Evolutionary conservation across 805 yeast species (phyloP).

Genomic region (Hanseniaspora jakobsenii): DNA sequence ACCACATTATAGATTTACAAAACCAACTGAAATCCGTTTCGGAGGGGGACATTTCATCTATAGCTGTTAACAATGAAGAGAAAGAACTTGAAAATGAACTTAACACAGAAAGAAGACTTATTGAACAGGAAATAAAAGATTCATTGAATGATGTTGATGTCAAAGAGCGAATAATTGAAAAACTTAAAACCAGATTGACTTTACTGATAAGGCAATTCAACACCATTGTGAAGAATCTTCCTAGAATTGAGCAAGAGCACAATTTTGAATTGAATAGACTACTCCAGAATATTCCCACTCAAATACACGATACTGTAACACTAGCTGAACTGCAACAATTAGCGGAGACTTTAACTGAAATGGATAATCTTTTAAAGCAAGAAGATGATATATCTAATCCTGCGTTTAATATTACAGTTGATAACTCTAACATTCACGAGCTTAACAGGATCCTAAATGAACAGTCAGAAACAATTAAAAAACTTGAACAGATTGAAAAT

Average conservation of each 20-base stretch:
- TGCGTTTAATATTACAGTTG: not conserved
- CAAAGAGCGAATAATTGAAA: not conserved
- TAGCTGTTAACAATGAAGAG: not conserved
- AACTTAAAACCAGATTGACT: not conserved
- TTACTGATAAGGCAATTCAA: not conserved
- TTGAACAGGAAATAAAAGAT: not conserved
- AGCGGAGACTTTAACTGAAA: not conserved
- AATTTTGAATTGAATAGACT: not conserved
- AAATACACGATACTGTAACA: not conserved
- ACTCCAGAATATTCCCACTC: not conserved
- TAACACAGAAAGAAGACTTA: not conserved
- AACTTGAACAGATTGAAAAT: not conserved
- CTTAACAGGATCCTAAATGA: not conserved
- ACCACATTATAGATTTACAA: not conserved
- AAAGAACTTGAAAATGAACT: not conserved
- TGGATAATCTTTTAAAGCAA: not conserved
- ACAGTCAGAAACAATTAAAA: not conserved
- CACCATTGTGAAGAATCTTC: not conserved
- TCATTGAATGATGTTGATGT: not conserved
- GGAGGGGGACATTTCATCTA: not conserved
- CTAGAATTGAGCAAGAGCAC: not conserved
- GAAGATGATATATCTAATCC: not conserved
- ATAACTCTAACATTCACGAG: not conserved
- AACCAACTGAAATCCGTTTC: not conserved
- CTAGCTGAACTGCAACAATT: not conserved